Evolutionary conservation across 2,329 filamentous ascomycete genomes (phyloP).

Genomic region (Ceratocystis smalleyi): DNA sequence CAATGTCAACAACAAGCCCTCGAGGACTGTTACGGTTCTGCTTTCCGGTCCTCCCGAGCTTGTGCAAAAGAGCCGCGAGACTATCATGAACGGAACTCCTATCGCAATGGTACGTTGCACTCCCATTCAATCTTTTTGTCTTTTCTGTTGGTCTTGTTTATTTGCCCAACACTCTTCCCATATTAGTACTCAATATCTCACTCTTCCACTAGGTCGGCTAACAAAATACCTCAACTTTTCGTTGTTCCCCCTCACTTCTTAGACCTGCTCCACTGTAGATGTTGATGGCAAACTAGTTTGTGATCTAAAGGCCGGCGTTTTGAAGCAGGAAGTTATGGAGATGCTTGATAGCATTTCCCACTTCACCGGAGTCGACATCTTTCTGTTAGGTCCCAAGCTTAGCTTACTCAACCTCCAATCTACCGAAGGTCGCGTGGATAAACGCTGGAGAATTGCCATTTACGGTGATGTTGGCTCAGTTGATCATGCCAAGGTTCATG

Average conservation of each 20-base stretch:
- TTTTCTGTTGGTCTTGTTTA: background rate
- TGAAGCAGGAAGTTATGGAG: constrained; percentile 62
- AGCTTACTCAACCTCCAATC: constrained; percentile 59
- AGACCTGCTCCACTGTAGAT: constrained; percentile 89
- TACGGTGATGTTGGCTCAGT: constrained; percentile 91
- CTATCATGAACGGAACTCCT: constrained; percentile 79
- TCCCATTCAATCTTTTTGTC: background rate
- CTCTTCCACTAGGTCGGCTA: background rate
- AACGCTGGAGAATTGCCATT: constrained; percentile 81
- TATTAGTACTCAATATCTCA: background rate
- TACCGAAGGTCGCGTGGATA: constrained; percentile 71
- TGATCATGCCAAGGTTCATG: constrained; percentile 90
- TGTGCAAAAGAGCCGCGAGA: constrained; percentile 78
- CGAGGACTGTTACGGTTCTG: constrained; percentile 71
- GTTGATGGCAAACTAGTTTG: constrained; percentile 83
- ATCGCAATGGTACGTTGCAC: constrained; percentile 63
- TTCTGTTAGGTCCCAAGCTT: constrained; percentile 80
- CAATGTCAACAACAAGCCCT: constrained; percentile 53
- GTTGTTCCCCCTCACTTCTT: constrained; percentile 15
- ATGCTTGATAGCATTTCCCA: constrained; percentile 75
- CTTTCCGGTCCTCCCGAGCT: constrained; percentile 76
- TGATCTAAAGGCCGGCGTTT: constrained; percentile 48
- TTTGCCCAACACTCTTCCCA: background rate
- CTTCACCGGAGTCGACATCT: constrained; percentile 91
- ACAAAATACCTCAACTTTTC: background rate